phyloP scores from a whole-genome alignment of 1,284 basidiomycete genomes.

The Apiotrichum brassicae region DNA sequence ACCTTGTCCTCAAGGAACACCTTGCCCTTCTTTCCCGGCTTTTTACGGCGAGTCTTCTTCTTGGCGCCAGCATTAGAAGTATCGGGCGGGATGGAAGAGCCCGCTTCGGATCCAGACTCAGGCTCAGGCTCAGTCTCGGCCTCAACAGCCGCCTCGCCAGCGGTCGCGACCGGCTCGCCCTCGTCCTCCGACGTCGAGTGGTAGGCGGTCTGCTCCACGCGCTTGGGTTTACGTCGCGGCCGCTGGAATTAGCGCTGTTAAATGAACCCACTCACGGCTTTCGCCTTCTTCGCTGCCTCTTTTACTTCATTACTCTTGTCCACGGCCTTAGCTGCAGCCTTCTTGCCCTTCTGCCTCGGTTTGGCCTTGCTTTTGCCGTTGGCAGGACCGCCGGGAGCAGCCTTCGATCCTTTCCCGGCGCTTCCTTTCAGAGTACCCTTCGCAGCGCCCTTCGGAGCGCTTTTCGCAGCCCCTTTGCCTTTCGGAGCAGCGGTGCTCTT shows the following conservation, averaged over 20 bases:
- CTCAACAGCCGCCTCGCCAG: neutral
- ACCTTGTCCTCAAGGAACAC: conserved; percentile 44
- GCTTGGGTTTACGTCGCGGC: neutral
- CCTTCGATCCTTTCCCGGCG: too few relatives aligned
- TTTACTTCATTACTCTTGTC: too few relatives aligned
- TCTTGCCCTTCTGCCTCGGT: too few relatives aligned
- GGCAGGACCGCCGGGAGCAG: too few relatives aligned
- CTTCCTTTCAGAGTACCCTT: too few relatives aligned
- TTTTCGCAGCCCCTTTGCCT: too few relatives aligned
- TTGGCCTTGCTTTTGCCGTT: too few relatives aligned
- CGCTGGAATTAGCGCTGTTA: neutral
- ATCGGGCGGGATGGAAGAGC: neutral
- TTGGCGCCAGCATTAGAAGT: neutral
- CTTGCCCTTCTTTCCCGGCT: conserved; percentile 41
- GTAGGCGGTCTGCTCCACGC: neutral
- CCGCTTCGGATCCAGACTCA: neutral
- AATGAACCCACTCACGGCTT: neutral
- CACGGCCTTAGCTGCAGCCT: too few relatives aligned
- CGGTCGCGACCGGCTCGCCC: neutral
- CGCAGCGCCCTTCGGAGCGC: too few relatives aligned
- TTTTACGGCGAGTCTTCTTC: conserved; percentile 16
- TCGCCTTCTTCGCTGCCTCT: neutral
- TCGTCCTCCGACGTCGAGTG: conserved; percentile 13
- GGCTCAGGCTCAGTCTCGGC: neutral
- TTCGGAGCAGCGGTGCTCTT: too few relatives aligned